These are phyloP conservation scores for Torulaspora delbrueckii DNA, from an alignment of 805 yeast genomes.

Conservation along the genomic window DNA sequence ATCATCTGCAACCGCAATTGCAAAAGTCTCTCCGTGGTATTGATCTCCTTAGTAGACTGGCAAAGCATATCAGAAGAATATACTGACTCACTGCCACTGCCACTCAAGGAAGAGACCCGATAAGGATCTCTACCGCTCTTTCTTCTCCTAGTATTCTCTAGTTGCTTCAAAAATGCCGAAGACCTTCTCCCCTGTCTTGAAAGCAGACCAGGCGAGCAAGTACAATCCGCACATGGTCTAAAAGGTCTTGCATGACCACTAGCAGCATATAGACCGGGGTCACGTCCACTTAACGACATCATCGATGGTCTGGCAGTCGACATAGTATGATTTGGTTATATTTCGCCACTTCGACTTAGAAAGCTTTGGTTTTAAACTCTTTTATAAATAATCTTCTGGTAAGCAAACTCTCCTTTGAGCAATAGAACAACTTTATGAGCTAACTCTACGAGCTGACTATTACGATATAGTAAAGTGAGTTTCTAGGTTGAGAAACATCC, in stretches of 20 bases:
- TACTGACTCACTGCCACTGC: constrained; percentile 30
- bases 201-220: constrained; percentile 77
- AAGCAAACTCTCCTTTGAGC: no score
- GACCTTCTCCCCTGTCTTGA: constrained; percentile 64
- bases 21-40: constrained; percentile 56
- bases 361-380: neutral
- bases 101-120: constrained; percentile 7
- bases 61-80: constrained; percentile 40
- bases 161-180: constrained; percentile 38
- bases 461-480: neutral
- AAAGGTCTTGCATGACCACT: constrained; percentile 27
- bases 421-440: no score
- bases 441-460: neutral
- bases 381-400: neutral
- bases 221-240: constrained; percentile 66
- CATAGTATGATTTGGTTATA: constrained; percentile 6
- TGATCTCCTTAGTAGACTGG: constrained; percentile 40
- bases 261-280: constrained; percentile 4
- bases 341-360: neutral
- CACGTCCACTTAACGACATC: constrained; percentile 7
- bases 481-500: neutral
- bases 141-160: constrained; percentile 33
- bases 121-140: constrained; percentile 18
- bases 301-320: constrained; percentile 14
- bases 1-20: constrained; percentile 63